Conservation (phyloP, 2,329 filamentous ascomycete genomes). For the Penicillium sp. region DNA sequence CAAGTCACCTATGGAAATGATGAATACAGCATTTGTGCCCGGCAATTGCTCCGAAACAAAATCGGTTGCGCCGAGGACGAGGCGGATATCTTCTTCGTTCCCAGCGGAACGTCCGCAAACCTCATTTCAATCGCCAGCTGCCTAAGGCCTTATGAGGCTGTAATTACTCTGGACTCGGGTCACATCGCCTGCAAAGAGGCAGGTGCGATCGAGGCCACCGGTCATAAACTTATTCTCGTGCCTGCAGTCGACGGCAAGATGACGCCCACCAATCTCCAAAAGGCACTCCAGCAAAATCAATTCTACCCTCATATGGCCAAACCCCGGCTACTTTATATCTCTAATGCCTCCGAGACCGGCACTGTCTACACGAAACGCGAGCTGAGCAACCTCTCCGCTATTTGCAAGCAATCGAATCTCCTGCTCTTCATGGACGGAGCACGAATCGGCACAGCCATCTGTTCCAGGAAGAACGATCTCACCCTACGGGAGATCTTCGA, state of each 20-base stretch:
- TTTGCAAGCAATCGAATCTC: conserved; percentile 44
- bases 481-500: conserved; percentile 46
- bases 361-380: conserved; percentile 49
- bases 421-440: conserved; percentile 52
- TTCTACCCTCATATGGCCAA: conserved; percentile 54
- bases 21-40: conserved; percentile 44
- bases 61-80: conserved; percentile 34
- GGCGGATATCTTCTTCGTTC: conserved; percentile 52
- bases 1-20: conserved; percentile 51
- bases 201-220: conserved; percentile 51
- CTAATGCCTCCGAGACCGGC: conserved; percentile 52
- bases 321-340: conserved; percentile 52
- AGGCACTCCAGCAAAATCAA: conserved; percentile 48
- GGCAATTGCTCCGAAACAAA: conserved; percentile 40
- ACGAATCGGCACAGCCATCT: conserved; percentile 45
- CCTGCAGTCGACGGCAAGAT: conserved; percentile 48
- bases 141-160: conserved; percentile 51
- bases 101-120: conserved; percentile 53
- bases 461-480: conserved; percentile 45
- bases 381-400: conserved; percentile 41
- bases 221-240: conserved; percentile 53
- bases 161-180: conserved; percentile 50
- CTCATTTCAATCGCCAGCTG: conserved; percentile 53
- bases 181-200: conserved; percentile 53
- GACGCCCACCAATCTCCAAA: conserved; percentile 43